Conservation (phyloP, 2,329 filamentous ascomycete genomes). For the Talaromyces piceae region DNA sequence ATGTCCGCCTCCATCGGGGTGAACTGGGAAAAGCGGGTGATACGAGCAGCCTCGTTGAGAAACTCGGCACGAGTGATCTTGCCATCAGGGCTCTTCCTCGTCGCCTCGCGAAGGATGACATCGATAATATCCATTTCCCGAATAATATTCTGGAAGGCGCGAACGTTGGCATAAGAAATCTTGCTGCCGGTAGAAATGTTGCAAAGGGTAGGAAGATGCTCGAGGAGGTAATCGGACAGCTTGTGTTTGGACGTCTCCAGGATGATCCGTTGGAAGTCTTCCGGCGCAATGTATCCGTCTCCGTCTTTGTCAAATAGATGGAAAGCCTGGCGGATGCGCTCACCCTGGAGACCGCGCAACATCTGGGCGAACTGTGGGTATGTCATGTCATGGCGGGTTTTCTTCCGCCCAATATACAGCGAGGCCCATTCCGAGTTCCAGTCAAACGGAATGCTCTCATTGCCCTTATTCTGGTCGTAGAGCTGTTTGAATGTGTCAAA, state of each 20-base stretch:
- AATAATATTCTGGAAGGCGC: constrained; percentile 97
- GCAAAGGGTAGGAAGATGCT: constrained; percentile 86
- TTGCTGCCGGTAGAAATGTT: constrained; percentile 88
- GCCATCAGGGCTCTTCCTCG: constrained; percentile 73
- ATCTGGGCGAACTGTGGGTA: constrained; percentile 98
- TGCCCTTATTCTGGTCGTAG: constrained; percentile 83
- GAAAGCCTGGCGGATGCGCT: constrained; percentile 93
- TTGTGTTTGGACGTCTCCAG: constrained; percentile 89
- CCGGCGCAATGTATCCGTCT: constrained; percentile 90
- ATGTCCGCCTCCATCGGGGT: constrained; percentile 99
- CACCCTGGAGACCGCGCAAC: constrained; percentile 90
- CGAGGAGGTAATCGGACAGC: constrained; percentile 88
- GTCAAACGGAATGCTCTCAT: constrained; percentile 81
- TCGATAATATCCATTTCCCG: constrained; percentile 97
- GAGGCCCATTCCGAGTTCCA: constrained; percentile 97
- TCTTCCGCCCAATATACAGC: constrained; percentile 83
- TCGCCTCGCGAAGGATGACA: constrained; percentile 81
- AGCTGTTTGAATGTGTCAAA: constrained; percentile 80
- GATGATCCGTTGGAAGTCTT: constrained; percentile 92
- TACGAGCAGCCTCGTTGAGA: constrained; percentile 81
- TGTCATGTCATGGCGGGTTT: constrained; percentile 81
- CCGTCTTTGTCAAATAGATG: constrained; percentile 82
- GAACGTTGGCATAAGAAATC: constrained; percentile 95
- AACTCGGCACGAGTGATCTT: constrained; percentile 94
- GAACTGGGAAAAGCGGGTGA: constrained; percentile 91